These are phyloP conservation scores for Phalaenopsis hybrid DNA, from an alignment of 116 monocot genomes.

Conservation along the genomic window DNA sequence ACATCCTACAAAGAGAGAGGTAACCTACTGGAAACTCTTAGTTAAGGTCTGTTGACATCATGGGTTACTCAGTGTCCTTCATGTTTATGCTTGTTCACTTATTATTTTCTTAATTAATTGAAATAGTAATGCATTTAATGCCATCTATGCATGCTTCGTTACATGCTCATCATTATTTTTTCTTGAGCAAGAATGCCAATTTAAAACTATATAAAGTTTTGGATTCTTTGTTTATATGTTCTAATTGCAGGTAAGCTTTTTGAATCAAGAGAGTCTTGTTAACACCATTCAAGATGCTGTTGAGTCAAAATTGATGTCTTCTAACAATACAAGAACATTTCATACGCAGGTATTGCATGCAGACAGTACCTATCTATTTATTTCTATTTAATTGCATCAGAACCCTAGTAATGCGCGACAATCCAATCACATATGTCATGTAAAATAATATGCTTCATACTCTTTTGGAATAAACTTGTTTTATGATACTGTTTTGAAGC, in stretches of 20 bases:
- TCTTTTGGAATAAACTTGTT: not conserved
- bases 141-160: not conserved
- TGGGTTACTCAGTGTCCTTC: not conserved
- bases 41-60: not conserved
- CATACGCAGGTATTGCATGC: conserved; percentile 57
- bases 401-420: not conserved
- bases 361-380: not conserved
- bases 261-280: conserved; percentile 70
- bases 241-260: conserved; percentile 77
- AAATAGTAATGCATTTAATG: not conserved
- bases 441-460: not conserved
- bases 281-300: conserved; percentile 57
- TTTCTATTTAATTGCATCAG: not conserved
- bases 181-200: not conserved
- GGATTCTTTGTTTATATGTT: not conserved
- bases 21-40: conserved; percentile 13
- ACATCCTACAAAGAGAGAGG: conserved; percentile 99
- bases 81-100: not conserved
- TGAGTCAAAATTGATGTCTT: conserved; percentile 64
- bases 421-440: not conserved
- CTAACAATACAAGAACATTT: conserved; percentile 69
- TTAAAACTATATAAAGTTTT: not conserved
- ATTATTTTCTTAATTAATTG: not conserved
- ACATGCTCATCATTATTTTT: not conserved
- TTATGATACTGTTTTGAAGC: not conserved